Conservation (phyloP, 257 asterid species). For the Jacaranda mimosifolia region DNA sequence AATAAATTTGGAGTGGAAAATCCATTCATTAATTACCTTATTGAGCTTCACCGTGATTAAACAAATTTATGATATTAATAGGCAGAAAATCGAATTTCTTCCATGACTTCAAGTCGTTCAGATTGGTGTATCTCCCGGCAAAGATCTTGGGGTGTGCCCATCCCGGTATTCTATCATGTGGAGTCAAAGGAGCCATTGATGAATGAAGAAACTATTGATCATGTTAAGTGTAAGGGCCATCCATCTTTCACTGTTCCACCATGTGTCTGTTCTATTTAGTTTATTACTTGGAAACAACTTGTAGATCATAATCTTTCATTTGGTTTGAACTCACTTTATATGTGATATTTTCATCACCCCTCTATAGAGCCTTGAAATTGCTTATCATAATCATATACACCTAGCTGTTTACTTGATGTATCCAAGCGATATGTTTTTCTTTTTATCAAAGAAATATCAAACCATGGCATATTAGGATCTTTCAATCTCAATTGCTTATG, state of each 20-base stretch:
- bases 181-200: conserved; percentile 89
- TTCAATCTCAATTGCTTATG: conserved; percentile 24
- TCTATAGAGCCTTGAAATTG: not conserved
- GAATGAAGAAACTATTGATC: conserved; percentile 83
- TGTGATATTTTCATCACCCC: not conserved
- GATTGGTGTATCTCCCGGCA: conserved; percentile 99
- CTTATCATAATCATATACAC: too few species aligned
- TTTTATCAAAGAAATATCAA: not conserved
- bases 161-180: conserved; percentile 92
- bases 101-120: conserved; percentile 96
- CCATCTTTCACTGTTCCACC: conserved; percentile 8
- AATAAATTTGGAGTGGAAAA: conserved; percentile 9
- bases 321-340: not conserved
- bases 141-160: conserved; percentile 99
- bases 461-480: conserved; percentile 12
- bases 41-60: conserved; percentile 18
- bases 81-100: conserved; percentile 89
- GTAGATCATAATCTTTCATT: not conserved
- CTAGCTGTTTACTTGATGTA: too few species aligned
- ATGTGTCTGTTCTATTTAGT: conserved; percentile 5
- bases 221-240: conserved; percentile 79
- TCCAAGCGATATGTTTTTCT: not conserved
- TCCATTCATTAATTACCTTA: conserved; percentile 7
- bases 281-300: not conserved
- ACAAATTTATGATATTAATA: conserved; percentile 40